Conservation (phyloP, 2,329 filamentous ascomycete genomes). For the Periconia sp. region DNA sequence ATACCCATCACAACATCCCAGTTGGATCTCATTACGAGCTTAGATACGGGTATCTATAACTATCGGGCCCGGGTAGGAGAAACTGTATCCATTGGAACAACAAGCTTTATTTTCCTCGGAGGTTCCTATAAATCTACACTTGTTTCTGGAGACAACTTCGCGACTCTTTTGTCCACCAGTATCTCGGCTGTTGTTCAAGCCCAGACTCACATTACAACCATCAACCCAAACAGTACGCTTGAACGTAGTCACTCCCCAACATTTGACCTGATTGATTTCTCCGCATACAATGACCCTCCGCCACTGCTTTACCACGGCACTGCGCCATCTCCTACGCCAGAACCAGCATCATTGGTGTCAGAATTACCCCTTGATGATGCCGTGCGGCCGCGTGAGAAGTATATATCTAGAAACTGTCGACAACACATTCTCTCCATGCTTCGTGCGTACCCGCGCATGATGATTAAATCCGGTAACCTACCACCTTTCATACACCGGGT, state of each 20-base stretch:
- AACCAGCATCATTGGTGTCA: not conserved
- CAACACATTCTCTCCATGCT: not conserved
- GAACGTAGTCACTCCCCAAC: not conserved
- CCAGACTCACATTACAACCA: not conserved
- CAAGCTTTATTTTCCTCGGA: not conserved
- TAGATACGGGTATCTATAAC: not conserved
- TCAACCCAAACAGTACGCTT: not conserved
- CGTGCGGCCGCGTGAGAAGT: not conserved
- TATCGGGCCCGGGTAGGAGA: not conserved
- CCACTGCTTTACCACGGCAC: too few species aligned
- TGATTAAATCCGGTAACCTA: not conserved
- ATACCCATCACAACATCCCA: not conserved
- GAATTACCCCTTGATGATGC: not conserved
- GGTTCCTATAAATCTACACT: not conserved
- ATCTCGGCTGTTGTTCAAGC: not conserved
- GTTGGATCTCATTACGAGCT: not conserved
- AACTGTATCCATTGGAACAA: not conserved
- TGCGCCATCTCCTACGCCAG: not conserved
- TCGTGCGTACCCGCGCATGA: constrained; percentile 3
- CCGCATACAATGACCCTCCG: not conserved
- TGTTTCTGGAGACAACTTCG: not conserved
- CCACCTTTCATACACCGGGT: constrained; percentile 3
- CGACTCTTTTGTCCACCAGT: not conserved
- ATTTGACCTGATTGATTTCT: not conserved
- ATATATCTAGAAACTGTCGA: not conserved